A percentile compares a stretch with the other conserved stretches of the same genome.
Conservation (phyloP, 2,329 filamentous ascomycete species). For the Orbilia ellipsospora region DNA sequence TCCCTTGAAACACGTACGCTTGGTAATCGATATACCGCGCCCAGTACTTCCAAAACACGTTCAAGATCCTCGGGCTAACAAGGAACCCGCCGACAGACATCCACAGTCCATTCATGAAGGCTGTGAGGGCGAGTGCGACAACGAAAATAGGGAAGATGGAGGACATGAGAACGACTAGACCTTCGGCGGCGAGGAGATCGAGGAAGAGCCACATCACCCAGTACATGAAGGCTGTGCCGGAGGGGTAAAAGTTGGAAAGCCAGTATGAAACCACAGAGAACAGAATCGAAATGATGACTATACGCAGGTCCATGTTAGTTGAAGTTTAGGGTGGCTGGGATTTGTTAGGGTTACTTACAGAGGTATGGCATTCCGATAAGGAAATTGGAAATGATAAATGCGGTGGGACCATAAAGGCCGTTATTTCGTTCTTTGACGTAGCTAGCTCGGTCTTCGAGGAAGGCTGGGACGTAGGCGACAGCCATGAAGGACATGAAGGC, state of each 20-base stretch:
- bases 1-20: slow-evolving; percentile 85
- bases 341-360: slow-evolving; percentile 60
- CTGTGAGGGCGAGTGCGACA: slow-evolving; percentile 79
- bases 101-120: slow-evolving; percentile 89
- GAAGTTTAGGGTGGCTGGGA: neutral
- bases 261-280: slow-evolving; percentile 83
- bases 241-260: slow-evolving; percentile 79
- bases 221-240: slow-evolving; percentile 74
- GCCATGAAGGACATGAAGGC: slow-evolving; percentile 85
- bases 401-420: slow-evolving; percentile 78
- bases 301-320: neutral
- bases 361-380: slow-evolving; percentile 82
- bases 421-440: slow-evolving; percentile 83
- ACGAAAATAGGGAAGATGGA: slow-evolving; percentile 82
- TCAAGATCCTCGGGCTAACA: slow-evolving; percentile 76
- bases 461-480: slow-evolving; percentile 85
- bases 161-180: slow-evolving; percentile 80
- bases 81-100: slow-evolving; percentile 88
- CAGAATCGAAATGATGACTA: slow-evolving; percentile 76
- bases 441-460: slow-evolving; percentile 79
- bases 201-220: slow-evolving; percentile 88
- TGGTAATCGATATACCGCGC: slow-evolving; percentile 93
- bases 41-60: slow-evolving; percentile 85
- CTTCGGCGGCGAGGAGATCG: slow-evolving; percentile 83
- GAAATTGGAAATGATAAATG: slow-evolving; percentile 82